Conservation (phyloP, 495 filamentous ascomycete species). For the Gamarada debralockiae region DNA sequence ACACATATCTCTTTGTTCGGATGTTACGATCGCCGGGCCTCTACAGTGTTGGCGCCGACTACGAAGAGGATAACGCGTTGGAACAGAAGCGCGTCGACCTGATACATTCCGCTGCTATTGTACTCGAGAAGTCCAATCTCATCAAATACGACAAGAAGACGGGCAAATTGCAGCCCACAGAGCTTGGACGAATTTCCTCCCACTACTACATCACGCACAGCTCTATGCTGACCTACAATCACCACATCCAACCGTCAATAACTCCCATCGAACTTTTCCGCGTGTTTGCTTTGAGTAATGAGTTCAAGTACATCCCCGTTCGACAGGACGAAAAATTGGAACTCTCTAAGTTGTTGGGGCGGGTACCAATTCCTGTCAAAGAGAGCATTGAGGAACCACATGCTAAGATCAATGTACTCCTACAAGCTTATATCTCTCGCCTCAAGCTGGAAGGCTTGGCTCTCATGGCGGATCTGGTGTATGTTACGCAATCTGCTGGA, state of each 20-base stretch:
- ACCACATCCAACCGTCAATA: constrained; percentile 89
- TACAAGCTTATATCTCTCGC: constrained; percentile 95
- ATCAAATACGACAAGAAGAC: constrained; percentile 95
- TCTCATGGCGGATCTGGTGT: constrained; percentile 97
- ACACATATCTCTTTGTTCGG: constrained; percentile 96
- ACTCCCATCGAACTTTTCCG: constrained; percentile 93
- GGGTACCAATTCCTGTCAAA: constrained; percentile 94
- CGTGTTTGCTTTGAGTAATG: constrained; percentile 93
- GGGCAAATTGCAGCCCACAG: constrained; percentile 84
- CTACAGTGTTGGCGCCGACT: constrained; percentile 94
- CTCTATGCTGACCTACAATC: constrained; percentile 96
- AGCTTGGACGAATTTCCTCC: constrained; percentile 90
- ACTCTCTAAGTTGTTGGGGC: constrained; percentile 81
- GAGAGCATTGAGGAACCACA: constrained; percentile 96
- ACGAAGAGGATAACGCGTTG: constrained; percentile 83
- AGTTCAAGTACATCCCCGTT: constrained; percentile 99
- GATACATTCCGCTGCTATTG: constrained; percentile 85
- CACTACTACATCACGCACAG: constrained; percentile 98
- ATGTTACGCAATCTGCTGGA: constrained; percentile 96
- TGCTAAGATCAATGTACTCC: constrained; percentile 97
- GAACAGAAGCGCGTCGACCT: constrained; percentile 97
- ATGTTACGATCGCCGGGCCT: constrained; percentile 96
- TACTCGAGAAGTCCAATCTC: constrained; percentile 82
- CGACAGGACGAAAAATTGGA: constrained; percentile 97
- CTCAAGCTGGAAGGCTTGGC: constrained; percentile 92